phyloP scores from a whole-genome alignment of 768 basidiomycete genomes.

The Calocybe indica region DNA sequence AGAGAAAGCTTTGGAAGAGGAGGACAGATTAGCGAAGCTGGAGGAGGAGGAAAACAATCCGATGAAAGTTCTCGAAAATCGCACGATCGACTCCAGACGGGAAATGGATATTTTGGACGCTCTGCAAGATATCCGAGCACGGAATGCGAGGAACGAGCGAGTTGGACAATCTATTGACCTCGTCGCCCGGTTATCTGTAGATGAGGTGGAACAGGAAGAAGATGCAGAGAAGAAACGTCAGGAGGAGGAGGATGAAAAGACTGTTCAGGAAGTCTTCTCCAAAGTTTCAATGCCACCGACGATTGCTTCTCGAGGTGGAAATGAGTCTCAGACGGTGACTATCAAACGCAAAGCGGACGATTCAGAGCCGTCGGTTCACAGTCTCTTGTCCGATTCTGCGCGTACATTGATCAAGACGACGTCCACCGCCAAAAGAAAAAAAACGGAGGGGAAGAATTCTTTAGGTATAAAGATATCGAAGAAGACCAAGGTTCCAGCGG shows the following conservation, averaged over 20 bases:
- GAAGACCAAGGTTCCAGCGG: constrained; percentile 24
- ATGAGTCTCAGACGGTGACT: constrained; percentile 41
- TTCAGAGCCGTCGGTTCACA: constrained; percentile 66
- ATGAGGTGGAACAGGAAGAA: constrained; percentile 76
- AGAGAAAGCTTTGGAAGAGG: constrained; percentile 69
- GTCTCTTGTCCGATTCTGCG: constrained; percentile 61
- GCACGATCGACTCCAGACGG: constrained; percentile 86
- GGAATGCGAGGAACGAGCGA: constrained; percentile 85
- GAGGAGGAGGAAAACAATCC: constrained; percentile 96
- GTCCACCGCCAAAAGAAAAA: constrained; percentile 41
- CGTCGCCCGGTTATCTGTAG: constrained; percentile 49
- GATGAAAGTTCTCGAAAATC: constrained; percentile 94
- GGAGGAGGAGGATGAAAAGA: constrained; percentile 89
- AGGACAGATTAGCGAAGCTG: constrained; percentile 76
- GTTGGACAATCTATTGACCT: constrained; percentile 73
- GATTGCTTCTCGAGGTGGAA: constrained; percentile 8
- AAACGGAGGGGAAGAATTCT: constrained; percentile 54
- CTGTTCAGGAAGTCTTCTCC: constrained; percentile 84
- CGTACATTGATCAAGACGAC: constrained; percentile 53
- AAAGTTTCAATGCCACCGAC: constrained; percentile 47
- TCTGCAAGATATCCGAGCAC: constrained; percentile 84
- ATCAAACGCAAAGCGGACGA: constrained; percentile 84
- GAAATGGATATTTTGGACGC: constrained; percentile 99
- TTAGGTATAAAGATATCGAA: constrained; percentile 75
- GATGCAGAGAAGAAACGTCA: constrained; percentile 61